Conservation (phyloP, 208 protist genomes). For the Borovskyia barvae region DNA sequence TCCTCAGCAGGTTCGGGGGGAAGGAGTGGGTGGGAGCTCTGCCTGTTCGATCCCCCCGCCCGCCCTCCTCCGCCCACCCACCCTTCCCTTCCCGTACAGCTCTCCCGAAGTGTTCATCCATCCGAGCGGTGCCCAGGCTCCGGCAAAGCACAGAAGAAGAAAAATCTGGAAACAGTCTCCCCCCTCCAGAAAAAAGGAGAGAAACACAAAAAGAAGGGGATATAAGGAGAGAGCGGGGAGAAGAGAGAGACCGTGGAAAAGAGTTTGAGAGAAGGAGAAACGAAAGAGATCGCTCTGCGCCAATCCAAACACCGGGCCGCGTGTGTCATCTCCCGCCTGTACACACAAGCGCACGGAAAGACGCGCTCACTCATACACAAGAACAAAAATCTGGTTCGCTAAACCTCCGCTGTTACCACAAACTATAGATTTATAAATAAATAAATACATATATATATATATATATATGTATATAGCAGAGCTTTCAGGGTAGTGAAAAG, state of each 20-base stretch:
- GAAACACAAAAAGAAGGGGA: not conserved
- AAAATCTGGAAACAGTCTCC: not conserved
- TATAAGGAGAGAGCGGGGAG: constrained; percentile 5
- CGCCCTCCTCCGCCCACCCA: too few relatives aligned
- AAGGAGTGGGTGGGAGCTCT: too few relatives aligned
- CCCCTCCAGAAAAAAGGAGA: not conserved
- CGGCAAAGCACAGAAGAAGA: not conserved
- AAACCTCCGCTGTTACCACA: not conserved
- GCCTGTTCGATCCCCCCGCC: too few relatives aligned
- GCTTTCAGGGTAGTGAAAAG: not conserved
- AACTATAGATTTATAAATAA: constrained; percentile 11
- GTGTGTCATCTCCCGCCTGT: not conserved
- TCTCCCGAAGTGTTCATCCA: too few relatives aligned
- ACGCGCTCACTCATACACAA: constrained; percentile 9
- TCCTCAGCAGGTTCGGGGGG: too few relatives aligned
- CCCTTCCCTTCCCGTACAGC: too few relatives aligned
- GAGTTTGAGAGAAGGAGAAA: constrained; percentile 14
- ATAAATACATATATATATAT: constrained; percentile 16
- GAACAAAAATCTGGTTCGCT: constrained; percentile 5
- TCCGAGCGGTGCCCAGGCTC: too few relatives aligned
- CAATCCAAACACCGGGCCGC: not conserved
- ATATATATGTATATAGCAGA: constrained; percentile 4
- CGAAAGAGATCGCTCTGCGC: not conserved
- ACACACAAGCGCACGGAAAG: constrained; percentile 7
- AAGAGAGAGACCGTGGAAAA: constrained; percentile 1